Conservation (phyloP, 257 asterid genomes). For the Solanum chmielewskii region DNA sequence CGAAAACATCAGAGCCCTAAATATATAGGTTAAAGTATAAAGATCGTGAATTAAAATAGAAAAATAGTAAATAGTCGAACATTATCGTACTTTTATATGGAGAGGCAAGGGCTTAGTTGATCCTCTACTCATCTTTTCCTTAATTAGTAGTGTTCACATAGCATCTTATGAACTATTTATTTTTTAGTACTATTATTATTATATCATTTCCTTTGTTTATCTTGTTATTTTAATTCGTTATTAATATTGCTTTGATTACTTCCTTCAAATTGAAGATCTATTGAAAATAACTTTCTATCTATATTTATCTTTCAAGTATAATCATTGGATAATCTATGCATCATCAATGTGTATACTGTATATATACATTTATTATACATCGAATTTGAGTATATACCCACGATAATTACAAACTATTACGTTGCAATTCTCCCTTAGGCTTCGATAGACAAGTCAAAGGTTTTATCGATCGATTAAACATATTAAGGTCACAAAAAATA, state of each 20-base stretch:
- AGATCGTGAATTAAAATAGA: background rate
- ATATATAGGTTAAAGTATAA: background rate
- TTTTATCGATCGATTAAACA: background rate
- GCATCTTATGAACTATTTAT: background rate
- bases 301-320: background rate
- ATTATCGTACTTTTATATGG: background rate
- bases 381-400: background rate
- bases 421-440: background rate
- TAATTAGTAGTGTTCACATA: background rate
- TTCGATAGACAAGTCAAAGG: background rate
- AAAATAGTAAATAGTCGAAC: background rate
- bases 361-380: background rate
- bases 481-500: background rate
- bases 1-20: no score
- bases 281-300: background rate
- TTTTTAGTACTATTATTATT: background rate
- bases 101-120: background rate
- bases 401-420: background rate
- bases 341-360: background rate
- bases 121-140: background rate
- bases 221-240: background rate
- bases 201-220: background rate
- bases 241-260: background rate
- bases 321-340: background rate
- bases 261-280: background rate